Evolutionary conservation across 2,329 filamentous ascomycete genomes (phyloP).

Genomic region (Fusarium euwallaceae): DNA sequence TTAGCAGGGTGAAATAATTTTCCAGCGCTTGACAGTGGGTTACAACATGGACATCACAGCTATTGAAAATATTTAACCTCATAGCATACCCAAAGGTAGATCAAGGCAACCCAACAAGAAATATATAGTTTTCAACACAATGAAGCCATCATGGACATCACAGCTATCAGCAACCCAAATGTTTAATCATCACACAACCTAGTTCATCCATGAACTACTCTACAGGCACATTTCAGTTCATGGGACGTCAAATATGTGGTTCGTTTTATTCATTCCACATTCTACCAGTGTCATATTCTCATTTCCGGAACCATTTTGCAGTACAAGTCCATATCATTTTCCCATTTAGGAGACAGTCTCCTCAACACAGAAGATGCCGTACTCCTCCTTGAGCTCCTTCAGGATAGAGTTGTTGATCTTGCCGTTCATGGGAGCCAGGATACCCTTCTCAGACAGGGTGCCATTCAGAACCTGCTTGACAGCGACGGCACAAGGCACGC

Average conservation of each 20-base stretch:
- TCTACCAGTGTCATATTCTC: not conserved
- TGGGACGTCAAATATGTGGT: not conserved
- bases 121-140: no score
- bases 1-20: conserved; percentile 26
- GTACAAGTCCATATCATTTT: not conserved
- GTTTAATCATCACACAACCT: not conserved
- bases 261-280: conserved; percentile 3
- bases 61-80: no score
- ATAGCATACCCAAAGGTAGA: no score
- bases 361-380: conserved; percentile 58
- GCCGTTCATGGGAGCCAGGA: conserved; percentile 81
- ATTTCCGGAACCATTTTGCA: not conserved
- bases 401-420: conserved; percentile 81
- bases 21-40: conserved; percentile 3
- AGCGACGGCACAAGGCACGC: conserved; percentile 71
- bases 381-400: conserved; percentile 82
- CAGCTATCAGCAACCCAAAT: not conserved
- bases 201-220: not conserved
- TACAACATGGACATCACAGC: not conserved
- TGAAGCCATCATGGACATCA: no score
- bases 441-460: conserved; percentile 77
- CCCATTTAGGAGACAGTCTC: conserved; percentile 9
- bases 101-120: no score
- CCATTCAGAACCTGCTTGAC: conserved; percentile 84
- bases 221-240: not conserved